phyloP scores from a whole-genome alignment of 2,329 filamentous ascomycete genomes.

The Pseudocercospora fijiensis region DNA sequence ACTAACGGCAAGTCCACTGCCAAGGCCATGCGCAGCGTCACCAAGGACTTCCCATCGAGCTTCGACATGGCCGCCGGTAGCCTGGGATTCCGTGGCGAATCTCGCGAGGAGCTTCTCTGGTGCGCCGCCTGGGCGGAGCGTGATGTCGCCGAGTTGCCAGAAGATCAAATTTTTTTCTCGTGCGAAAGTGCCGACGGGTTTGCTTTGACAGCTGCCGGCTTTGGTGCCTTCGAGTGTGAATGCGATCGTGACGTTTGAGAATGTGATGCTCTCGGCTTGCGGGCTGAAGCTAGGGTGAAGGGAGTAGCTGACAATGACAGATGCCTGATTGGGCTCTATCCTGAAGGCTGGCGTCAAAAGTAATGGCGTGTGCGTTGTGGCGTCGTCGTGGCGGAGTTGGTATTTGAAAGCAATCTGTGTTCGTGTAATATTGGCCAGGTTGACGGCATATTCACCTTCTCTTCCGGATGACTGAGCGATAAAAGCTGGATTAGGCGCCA shows the following conservation, averaged over 20 bases:
- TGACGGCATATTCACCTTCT: slow-evolving; percentile 76
- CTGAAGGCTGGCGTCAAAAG: slow-evolving; percentile 78
- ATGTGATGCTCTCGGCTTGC: slow-evolving; percentile 50
- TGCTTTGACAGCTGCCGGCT: slow-evolving; percentile 69
- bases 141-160: slow-evolving; percentile 77
- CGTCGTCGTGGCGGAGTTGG: slow-evolving; percentile 70
- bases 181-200: slow-evolving; percentile 74
- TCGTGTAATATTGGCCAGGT: slow-evolving; percentile 66
- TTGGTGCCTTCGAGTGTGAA: slow-evolving; percentile 66
- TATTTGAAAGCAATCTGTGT: slow-evolving; percentile 89
- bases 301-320: slow-evolving; percentile 78
- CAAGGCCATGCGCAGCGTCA: slow-evolving; percentile 49
- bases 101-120: slow-evolving; percentile 79
- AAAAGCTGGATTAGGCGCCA: slow-evolving; percentile 91
- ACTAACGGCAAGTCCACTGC: slow-evolving; percentile 63
- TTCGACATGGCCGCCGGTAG: slow-evolving; percentile 74
- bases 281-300: slow-evolving; percentile 69
- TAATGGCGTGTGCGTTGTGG: slow-evolving; percentile 63
- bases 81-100: slow-evolving; percentile 70
- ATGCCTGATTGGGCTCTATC: slow-evolving; percentile 78
- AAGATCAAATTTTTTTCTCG: slow-evolving; percentile 75
- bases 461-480: slow-evolving; percentile 68
- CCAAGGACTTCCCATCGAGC: slow-evolving; percentile 72
- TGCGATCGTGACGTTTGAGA: slow-evolving; percentile 74
- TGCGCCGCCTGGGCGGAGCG: slow-evolving; percentile 56